phyloP scores from a whole-genome alignment of 208 protist genomes.

The Wallacemonas sp. region DNA sequence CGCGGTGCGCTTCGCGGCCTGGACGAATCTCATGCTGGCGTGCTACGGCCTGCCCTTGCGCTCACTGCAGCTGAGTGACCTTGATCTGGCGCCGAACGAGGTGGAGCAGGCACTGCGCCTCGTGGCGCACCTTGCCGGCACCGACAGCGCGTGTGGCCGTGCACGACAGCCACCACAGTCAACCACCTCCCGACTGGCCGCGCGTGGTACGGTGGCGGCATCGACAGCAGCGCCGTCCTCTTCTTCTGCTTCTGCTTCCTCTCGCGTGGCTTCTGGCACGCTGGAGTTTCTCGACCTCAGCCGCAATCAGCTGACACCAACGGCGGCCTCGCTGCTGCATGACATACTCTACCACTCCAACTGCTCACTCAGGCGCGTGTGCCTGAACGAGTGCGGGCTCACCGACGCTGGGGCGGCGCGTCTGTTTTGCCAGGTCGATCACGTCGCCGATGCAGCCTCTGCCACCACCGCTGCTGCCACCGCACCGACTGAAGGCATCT shows the following conservation, averaged over 20 bases:
- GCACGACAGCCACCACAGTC: neutral
- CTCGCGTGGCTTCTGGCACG: neutral
- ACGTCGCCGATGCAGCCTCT: neutral
- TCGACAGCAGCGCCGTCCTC: neutral
- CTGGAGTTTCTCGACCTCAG: constrained; percentile 41
- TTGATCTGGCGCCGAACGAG: constrained; percentile 15
- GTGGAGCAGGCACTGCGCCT: constrained; percentile 35
- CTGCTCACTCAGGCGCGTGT: constrained; percentile 25
- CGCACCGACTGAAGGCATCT: too few species aligned
- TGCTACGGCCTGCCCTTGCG: constrained; percentile 37
- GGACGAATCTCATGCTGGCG: constrained; percentile 21
- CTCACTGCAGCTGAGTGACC: constrained; percentile 20
- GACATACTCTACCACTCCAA: constrained; percentile 27
- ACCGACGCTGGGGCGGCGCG: constrained; percentile 22
- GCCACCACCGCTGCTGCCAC: neutral
- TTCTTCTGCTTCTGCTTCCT: neutral
- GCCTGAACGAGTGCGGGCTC: constrained; percentile 26
- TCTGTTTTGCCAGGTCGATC: neutral
- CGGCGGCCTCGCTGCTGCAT: constrained; percentile 17
- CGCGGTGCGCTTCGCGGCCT: neutral
- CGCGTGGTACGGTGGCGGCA: neutral
- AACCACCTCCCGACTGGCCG: neutral
- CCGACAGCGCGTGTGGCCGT: constrained; percentile 15
- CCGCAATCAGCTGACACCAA: constrained; percentile 18
- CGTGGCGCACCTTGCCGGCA: constrained; percentile 32